Percentiles rank a stretch among this genome's conserved stretches.
Conservation (phyloP, 306 rosid genomes). For the Macrotyloma uniflorum region DNA sequence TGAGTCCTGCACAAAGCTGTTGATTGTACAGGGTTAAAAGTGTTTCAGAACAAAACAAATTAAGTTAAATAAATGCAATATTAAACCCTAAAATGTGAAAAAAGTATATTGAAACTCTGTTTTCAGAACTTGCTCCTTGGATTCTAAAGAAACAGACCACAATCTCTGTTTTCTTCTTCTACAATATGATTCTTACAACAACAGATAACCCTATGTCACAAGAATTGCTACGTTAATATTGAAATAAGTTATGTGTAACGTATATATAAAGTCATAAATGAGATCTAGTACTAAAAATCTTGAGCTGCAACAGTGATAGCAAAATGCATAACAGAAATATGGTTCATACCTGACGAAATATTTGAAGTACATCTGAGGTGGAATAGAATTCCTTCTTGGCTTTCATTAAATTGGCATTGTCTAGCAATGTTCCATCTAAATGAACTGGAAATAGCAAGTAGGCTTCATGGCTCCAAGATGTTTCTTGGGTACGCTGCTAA, state of each 20-base stretch:
- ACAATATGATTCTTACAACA: constrained; percentile 20
- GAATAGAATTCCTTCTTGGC: constrained; percentile 82
- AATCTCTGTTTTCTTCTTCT: constrained; percentile 22
- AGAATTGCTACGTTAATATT: constrained; percentile 27
- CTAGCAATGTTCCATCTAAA: constrained; percentile 95
- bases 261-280: not conserved
- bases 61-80: not conserved
- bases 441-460: constrained; percentile 96
- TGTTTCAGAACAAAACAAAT: constrained; percentile 20
- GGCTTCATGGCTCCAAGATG: constrained; percentile 94
- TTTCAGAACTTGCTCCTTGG: not conserved
- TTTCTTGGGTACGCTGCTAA: constrained; percentile 79
- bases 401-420: constrained; percentile 83
- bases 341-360: constrained; percentile 79
- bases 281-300: not conserved
- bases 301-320: constrained; percentile 13
- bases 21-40: constrained; percentile 47
- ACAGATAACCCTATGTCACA: not conserved
- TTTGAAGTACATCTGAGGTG: constrained; percentile 85
- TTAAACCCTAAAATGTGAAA: constrained; percentile 17
- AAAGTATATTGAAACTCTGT: constrained; percentile 21
- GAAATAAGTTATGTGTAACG: not conserved
- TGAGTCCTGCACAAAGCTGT: constrained; percentile 98
- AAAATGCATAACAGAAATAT: constrained; percentile 7
- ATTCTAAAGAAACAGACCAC: constrained; percentile 32